These are phyloP conservation scores for Plasmodium inui DNA, from an alignment of 169 alveolate species.

Conservation along the genomic window DNA sequence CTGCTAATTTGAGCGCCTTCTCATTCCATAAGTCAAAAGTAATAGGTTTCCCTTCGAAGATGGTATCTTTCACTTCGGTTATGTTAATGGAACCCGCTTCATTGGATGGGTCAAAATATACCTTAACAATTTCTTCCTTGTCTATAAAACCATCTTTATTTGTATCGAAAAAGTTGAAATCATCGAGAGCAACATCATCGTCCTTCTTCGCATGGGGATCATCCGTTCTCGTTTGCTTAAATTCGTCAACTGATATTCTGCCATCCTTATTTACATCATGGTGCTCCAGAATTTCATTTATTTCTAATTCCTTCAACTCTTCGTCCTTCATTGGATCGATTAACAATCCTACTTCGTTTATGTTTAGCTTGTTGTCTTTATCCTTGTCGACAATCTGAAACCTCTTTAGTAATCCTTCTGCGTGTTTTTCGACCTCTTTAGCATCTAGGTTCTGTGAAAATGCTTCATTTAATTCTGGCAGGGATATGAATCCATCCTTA, in stretches of 20 bases:
- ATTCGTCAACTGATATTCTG: conserved; percentile 82
- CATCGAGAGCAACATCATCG: conserved; percentile 73
- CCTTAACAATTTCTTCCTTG: conserved; percentile 78
- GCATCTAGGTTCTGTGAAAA: conserved; percentile 81
- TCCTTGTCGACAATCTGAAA: conserved; percentile 85
- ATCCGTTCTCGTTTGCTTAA: conserved; percentile 74
- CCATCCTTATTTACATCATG: conserved; percentile 86
- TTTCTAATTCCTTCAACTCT: conserved; percentile 80
- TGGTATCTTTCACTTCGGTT: conserved; percentile 75
- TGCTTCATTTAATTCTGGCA: conserved; percentile 80
- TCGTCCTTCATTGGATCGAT: conserved; percentile 83
- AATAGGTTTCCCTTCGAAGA: conserved; percentile 77
- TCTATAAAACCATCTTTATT: conserved; percentile 83
- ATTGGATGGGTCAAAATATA: conserved; percentile 80
- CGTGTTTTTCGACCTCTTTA: conserved; percentile 77
- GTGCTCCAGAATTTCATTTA: conserved; percentile 80
- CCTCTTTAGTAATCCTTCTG: conserved; percentile 80
- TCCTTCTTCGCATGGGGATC: conserved; percentile 40
- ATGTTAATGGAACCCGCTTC: conserved; percentile 73
- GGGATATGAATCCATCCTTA: conserved; percentile 81
- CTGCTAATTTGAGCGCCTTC: conserved; percentile 80
- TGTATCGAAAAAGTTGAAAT: conserved; percentile 83
- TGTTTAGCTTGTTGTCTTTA: conserved; percentile 77
- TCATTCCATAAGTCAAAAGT: conserved; percentile 81
- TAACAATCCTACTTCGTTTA: conserved; percentile 77